Percentiles rank a stretch among this genome's conserved stretches.
These are phyloP conservation scores for Acrasis kona DNA, from an alignment of 78 protist species.

Conservation along the genomic window DNA sequence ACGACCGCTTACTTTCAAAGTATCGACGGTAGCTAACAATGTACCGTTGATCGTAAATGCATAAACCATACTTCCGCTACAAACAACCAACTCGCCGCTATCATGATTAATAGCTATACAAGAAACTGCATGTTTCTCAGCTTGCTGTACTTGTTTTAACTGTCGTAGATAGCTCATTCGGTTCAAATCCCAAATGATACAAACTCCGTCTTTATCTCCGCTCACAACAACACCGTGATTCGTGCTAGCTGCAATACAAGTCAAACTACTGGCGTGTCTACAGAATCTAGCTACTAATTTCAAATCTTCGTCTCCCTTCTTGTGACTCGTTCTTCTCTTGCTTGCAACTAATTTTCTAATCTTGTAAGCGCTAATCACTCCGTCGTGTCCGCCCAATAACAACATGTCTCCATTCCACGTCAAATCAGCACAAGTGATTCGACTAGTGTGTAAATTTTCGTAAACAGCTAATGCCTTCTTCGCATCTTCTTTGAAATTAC, in stretches of 20 bases:
- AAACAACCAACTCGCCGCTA: neutral
- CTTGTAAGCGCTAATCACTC: neutral
- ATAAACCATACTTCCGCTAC: neutral
- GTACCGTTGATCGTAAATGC: neutral
- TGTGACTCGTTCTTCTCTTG: too few relatives aligned
- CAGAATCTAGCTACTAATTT: neutral
- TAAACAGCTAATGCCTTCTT: too few relatives aligned
- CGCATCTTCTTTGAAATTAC: too few relatives aligned
- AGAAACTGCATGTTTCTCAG: neutral
- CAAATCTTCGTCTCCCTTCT: too few relatives aligned
- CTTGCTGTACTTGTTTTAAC: neutral
- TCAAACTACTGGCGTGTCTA: neutral
- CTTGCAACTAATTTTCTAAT: too few relatives aligned
- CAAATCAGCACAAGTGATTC: neutral
- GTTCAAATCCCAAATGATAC: neutral
- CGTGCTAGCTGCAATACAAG: neutral
- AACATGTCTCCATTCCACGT: neutral
- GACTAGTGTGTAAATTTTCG: neutral
- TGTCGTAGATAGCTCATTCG: neutral
- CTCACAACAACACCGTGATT: neutral
- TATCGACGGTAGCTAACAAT: too few relatives aligned
- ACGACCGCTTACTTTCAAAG: too few relatives aligned
- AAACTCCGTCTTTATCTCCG: neutral
- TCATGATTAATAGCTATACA: neutral
- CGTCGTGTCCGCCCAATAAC: neutral